Evolutionary conservation across 768 basidiomycete genomes (phyloP).

Genomic region (Leccinum subgranulosum): DNA sequence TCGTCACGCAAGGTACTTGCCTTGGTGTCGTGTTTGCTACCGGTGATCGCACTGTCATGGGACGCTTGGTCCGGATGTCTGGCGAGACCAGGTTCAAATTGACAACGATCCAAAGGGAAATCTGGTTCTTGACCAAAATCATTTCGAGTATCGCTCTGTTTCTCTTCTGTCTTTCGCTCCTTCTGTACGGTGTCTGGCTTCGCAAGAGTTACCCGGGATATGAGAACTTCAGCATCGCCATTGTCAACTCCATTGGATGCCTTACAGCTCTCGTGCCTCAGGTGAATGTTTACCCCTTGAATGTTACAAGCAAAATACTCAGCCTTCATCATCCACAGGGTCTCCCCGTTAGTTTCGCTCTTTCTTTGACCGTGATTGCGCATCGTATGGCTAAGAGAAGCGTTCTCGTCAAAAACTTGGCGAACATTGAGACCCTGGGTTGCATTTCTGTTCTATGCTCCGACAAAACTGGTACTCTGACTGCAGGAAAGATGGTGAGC

Average conservation of each 20-base stretch:
- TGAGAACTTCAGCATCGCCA: conserved; percentile 31
- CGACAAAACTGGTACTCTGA: conserved; percentile 53
- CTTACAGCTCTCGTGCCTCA: conserved; percentile 42
- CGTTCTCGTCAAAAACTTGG: conserved; percentile 47
- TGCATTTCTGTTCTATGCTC: conserved; percentile 49
- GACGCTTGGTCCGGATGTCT: conserved; percentile 54
- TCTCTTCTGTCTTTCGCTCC: conserved; percentile 40
- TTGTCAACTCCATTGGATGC: conserved; percentile 38
- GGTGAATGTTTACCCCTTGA: not conserved
- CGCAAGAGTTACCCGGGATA: conserved; percentile 29
- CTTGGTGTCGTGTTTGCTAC: conserved; percentile 40
- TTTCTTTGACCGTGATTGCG: conserved; percentile 47
- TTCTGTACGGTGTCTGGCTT: conserved; percentile 42
- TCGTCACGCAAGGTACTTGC: conserved; percentile 39
- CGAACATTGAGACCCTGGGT: conserved; percentile 52
- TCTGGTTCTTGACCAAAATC: conserved; percentile 45
- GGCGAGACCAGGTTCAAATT: conserved; percentile 40
- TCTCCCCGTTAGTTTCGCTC: conserved; percentile 40
- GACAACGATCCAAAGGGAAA: conserved; percentile 44
- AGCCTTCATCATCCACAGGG: conserved; percentile 20
- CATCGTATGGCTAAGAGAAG: conserved; percentile 47
- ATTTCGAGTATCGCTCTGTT: conserved; percentile 40
- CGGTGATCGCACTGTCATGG: conserved; percentile 43
- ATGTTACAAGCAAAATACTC: not conserved
- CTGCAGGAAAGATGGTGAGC: conserved; percentile 43